phyloP scores from a whole-genome alignment of 83 land plant genomes.

The Picea abies region DNA sequence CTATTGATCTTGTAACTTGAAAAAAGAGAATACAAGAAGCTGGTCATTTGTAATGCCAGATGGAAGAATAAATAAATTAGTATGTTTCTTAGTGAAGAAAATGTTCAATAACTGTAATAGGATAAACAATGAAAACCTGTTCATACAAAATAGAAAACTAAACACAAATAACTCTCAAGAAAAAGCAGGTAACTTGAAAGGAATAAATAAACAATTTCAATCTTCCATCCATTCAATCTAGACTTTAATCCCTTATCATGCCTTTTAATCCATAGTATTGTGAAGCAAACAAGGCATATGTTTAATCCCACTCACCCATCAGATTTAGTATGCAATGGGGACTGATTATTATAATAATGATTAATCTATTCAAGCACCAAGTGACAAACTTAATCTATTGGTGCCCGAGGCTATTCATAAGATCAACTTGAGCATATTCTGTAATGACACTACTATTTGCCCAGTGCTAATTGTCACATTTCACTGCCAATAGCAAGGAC shows the following conservation, averaged over 20 bases:
- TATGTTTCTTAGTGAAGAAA: background rate
- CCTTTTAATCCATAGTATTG: too few species aligned
- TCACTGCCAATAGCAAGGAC: constrained; percentile 8
- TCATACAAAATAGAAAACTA: background rate
- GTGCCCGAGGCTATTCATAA: constrained; percentile 1
- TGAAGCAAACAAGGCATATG: too few species aligned
- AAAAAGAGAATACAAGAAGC: background rate
- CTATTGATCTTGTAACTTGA: background rate
- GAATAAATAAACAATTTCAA: background rate
- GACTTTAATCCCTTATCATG: too few species aligned
- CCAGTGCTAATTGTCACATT: constrained; percentile 10
- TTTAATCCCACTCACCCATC: too few species aligned
- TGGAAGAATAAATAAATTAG: background rate
- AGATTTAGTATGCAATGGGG: background rate
- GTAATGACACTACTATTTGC: constrained; percentile 3
- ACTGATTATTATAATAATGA: too few species aligned
- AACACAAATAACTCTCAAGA: background rate
- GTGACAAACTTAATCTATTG: background rate
- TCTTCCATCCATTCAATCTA: background rate
- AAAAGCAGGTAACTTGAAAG: background rate
- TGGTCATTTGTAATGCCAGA: background rate
- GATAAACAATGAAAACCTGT: background rate
- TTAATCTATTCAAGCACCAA: constrained; percentile 1
- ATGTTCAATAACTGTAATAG: background rate
- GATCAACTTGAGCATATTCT: constrained; percentile 2